Conservation (phyloP, 2,329 filamentous ascomycete species). For the Diplocarpon mali region DNA sequence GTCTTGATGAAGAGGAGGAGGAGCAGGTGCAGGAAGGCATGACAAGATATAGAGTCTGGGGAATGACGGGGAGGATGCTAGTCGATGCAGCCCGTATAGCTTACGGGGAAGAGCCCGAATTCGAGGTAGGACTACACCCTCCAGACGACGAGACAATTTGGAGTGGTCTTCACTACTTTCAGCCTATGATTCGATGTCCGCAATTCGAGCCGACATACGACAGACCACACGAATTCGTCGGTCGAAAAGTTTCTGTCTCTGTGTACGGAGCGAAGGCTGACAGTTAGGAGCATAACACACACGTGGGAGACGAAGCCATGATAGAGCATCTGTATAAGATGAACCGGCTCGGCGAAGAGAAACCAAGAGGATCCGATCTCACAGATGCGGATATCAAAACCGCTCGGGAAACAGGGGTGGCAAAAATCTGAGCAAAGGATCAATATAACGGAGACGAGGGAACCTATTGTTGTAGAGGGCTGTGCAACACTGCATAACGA, state of each 20-base stretch:
- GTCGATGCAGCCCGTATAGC: constrained; percentile 81
- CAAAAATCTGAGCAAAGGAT: constrained; percentile 1
- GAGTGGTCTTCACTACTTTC: background rate
- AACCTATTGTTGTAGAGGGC: background rate
- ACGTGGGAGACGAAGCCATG: constrained; percentile 47
- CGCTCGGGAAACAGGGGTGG: constrained; percentile 23
- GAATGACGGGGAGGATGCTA: constrained; percentile 85
- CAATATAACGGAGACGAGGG: background rate
- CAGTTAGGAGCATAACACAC: constrained; percentile 20
- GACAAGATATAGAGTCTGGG: constrained; percentile 73
- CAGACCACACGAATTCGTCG: too few relatives aligned
- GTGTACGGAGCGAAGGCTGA: constrained; percentile 1
- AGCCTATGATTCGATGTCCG: background rate
- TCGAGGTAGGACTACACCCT: constrained; percentile 40
- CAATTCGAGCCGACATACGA: too few relatives aligned
- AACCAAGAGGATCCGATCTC: constrained; percentile 37
- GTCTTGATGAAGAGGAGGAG: constrained; percentile 38
- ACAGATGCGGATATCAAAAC: constrained; percentile 38
- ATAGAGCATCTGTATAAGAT: constrained; percentile 44
- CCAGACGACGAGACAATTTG: too few relatives aligned
- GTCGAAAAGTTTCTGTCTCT: background rate
- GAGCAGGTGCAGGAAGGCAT: constrained; percentile 31
- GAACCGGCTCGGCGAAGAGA: constrained; percentile 41
- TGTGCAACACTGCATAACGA: background rate
- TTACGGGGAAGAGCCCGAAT: constrained; percentile 72